Evolutionary conservation across 176 grass and related monocot species (phyloP), one percentile per base, ranked within the genome.

Genomic region (Canna indica): DNA sequence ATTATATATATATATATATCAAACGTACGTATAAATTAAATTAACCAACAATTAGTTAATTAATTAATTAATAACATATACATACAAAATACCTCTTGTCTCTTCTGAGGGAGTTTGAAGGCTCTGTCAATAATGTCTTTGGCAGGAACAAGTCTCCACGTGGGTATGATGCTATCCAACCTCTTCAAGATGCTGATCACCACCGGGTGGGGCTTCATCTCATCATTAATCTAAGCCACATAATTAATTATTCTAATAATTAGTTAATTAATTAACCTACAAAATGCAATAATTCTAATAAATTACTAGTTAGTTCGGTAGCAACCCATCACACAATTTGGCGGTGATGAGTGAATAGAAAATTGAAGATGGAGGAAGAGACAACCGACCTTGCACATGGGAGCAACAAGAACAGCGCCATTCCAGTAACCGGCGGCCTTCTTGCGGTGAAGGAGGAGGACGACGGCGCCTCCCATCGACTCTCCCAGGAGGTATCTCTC

Each of bases 381-480:
- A 15, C 42, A 39, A 13, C 12, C 2, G 26, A 87, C 90, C 90
- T 95, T 95, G 79, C 90, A 95, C 90, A 95, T 95, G 4, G 86
- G 90, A 38, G 90, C 83, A 70, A 90, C 78, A 16, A 84, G 71
- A 74, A 95, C 76, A 14, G 81, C 81, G 2, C 90, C 86, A 76
- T 95, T 75, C 90, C 90, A 95, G 39, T 70, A 81, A n/a, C n/a
- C n/a, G 20, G 29, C 64, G 33, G 83, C 86, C 45, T 82, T 70
- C 65, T 86, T 90, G 62, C 81, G 90, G n/a, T 90, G 90, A 44
- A 95, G 79, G 44, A 86, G 73, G 62, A 95, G 78, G 31, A 17
- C 81, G 62, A 90, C 41, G 63, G 86, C 86, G 47, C 90, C 90
- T 35, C 90, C 90, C 90, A 95, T 90, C 28, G 86, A 95, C 45